Evolutionary conservation across 139 green algal species (phyloP).

Genomic region (Monoraphidium neglectum): DNA sequence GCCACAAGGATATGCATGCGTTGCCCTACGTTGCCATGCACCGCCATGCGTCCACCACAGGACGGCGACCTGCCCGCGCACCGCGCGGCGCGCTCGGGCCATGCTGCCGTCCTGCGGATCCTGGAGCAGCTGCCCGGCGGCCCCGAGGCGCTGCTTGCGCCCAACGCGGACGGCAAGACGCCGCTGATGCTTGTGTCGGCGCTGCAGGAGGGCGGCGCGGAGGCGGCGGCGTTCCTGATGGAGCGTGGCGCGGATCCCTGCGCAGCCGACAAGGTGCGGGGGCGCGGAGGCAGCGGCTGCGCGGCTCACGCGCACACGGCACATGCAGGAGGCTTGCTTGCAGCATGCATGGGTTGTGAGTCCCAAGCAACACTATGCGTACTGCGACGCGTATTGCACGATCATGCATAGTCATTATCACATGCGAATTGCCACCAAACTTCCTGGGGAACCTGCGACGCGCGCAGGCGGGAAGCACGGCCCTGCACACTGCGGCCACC

Average conservation of each 20-base stretch:
- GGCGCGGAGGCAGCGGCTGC: not conserved
- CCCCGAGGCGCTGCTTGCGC: not conserved
- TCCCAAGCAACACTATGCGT: not conserved
- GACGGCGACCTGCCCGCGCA: slow-evolving; percentile 27
- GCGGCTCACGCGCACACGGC: not conserved
- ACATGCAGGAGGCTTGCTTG: too few relatives aligned
- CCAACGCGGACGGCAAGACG: slow-evolving; percentile 26
- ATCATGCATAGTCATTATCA: not conserved
- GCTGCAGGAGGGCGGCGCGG: slow-evolving; percentile 16
- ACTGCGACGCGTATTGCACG: not conserved
- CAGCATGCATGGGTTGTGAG: not conserved
- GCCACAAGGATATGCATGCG: too few relatives aligned
- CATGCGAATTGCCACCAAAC: too few relatives aligned
- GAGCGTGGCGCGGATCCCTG: slow-evolving; percentile 24
- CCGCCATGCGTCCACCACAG: too few relatives aligned
- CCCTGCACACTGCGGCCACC: slow-evolving; percentile 29
- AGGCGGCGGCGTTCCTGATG: slow-evolving; percentile 35
- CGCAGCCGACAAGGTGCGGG: slow-evolving; percentile 10
- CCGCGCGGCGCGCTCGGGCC: slow-evolving; percentile 23
- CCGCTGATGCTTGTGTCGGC: slow-evolving; percentile 36
- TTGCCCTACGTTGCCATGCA: too few relatives aligned
- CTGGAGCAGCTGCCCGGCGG: slow-evolving; percentile 1
- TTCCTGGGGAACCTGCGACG: not conserved
- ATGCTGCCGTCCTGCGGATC: slow-evolving; percentile 3
- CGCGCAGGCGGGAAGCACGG: slow-evolving; percentile 19